phyloP scores from a whole-genome alignment of 192 early-diverging fungal species.

The Podochytrium sp. region DNA sequence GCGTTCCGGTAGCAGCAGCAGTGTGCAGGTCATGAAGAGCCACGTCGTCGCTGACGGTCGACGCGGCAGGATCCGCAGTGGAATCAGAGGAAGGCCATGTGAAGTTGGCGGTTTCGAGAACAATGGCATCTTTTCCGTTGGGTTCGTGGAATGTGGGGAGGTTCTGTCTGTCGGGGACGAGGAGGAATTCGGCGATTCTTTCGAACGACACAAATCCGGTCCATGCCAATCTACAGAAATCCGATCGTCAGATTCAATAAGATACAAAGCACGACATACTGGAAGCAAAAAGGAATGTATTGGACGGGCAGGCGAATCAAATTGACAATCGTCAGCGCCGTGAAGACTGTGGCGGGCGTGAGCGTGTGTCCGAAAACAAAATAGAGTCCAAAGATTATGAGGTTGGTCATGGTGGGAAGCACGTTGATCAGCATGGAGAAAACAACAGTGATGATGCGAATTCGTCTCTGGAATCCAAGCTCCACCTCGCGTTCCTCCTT shows the following conservation, averaged over 20 bases:
- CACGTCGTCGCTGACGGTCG: neutral
- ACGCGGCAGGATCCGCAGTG: neutral
- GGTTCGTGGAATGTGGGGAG: constrained; percentile 42
- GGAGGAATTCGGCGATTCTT: constrained; percentile 53
- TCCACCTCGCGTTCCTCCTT: constrained; percentile 52
- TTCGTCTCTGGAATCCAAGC: constrained; percentile 4
- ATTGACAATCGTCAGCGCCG: constrained; percentile 54
- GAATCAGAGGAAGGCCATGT: constrained; percentile 55
- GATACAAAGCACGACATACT: constrained; percentile 3
- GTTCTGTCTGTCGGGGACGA: constrained; percentile 63
- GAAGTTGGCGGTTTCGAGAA: constrained; percentile 60
- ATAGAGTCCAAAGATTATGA: constrained; percentile 34
- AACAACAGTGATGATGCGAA: constrained; percentile 73
- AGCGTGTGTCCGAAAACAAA: constrained; percentile 24
- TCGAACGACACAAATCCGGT: constrained; percentile 44
- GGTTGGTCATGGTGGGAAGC: constrained; percentile 22
- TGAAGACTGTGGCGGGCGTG: constrained; percentile 46
- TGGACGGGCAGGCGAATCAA: constrained; percentile 58
- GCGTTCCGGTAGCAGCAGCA: constrained; percentile 25
- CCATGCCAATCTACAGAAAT: constrained; percentile 27
- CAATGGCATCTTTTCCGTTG: constrained; percentile 55
- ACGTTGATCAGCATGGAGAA: constrained; percentile 50
- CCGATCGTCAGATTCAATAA: neutral
- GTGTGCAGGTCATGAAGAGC: neutral
- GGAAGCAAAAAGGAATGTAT: constrained; percentile 16